Base-by-base conservation (phyloP, 305 asterid genomes). In the Petunia hybrid region DNA sequence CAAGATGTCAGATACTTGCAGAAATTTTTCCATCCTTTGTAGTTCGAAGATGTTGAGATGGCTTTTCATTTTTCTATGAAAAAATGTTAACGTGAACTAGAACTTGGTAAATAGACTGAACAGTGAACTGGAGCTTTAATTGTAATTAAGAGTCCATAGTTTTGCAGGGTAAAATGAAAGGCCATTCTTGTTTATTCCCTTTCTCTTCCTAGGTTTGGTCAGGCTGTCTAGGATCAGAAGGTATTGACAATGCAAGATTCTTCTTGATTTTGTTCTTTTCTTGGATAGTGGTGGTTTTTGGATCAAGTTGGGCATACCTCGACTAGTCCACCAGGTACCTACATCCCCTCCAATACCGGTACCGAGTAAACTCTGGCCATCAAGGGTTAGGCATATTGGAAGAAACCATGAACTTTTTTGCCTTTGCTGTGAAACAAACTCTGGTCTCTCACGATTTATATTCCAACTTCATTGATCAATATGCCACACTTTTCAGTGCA, bases 71-170 rank as follows among this genome's bases (percentile, higher is more conserved):
- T 36, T n/a, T 67, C 14, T 40, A 67, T 67, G 14, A 14, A 7
- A 57, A 57, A 57, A 67, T 67, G 38, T 0, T 43, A 43, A 69
- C 1, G 45, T 3, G 9, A 43, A 55, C 41, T 69, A 45, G 59
- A 40, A 69, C 76, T 9, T 69, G 57, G 5, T 45, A 69, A 69
- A 69, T 69, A 45, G 59, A 69, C 57, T 69, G 41, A 69, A 69
- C 16, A 22, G 2, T 46, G 40, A 46, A 9, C 60, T 22, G 0
- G 77, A 22, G 3, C 22, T 69, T 69, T 45, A 45, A 69, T 16
- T 45, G 4, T 69, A 45, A n/a, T 59, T 1, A 43, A 8, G 59
- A 69, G 76, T 69, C 76, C 41, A 43, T 43, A 5, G 41, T 56
- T 43, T 8, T 45, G 39, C 22, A 43, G n/a, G 59, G 1, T 69